Evolutionary conservation across 139 green algal genomes (phyloP), one percentile per base, ranked within the genome.

Genomic region (Medakamo hakoo): DNA sequence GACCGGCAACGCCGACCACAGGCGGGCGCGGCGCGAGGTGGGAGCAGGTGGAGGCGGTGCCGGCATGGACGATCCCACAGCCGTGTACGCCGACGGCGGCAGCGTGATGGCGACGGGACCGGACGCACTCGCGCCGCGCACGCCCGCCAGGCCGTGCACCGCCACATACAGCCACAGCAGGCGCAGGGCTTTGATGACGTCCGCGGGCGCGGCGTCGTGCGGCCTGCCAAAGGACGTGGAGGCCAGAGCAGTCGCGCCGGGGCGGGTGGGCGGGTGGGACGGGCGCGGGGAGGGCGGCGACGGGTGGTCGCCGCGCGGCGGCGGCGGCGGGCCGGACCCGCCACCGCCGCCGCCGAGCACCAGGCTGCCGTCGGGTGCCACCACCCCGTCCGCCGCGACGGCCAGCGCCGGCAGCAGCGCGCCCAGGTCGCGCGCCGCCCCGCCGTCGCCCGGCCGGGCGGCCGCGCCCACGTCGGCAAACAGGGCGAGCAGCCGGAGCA

Each of bases 141-240:
- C 29, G 22, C 63, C 69, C 19, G 64, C 70, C 62, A 82, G 67
- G 59, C 72, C 69, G 69, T 80, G 76, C 55, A 88, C 59, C 2
- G 68, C 73, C 0, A 67, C 58, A 66, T 88, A 81, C 23, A 91
- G 73, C 84, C 84, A 91, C 2, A 90, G 66, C 58, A 77, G 73
- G 30, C 83, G 66, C 28, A 86, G 77, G 22, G 84, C 68, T 49
- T 70, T 73, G 30, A 80, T 61, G 5, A 71, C 57, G 32, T 73
- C 73, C 55, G 72, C 60, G 40, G 63, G 68, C 31, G 66, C 62
- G 61, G 71, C 75, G 5, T 59, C 58, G 1, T 24, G 32, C 22
- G 76, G 68, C 26, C 75, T 24, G 30, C 59, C 66, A 2, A 4
- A 27, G 26, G 62, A 64, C 27, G 5, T 55, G 49, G 9, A 25